These are phyloP conservation scores for Bonia amplexicaulis DNA, from an alignment of 176 grass and related monocot genomes.

Conservation along the genomic window DNA sequence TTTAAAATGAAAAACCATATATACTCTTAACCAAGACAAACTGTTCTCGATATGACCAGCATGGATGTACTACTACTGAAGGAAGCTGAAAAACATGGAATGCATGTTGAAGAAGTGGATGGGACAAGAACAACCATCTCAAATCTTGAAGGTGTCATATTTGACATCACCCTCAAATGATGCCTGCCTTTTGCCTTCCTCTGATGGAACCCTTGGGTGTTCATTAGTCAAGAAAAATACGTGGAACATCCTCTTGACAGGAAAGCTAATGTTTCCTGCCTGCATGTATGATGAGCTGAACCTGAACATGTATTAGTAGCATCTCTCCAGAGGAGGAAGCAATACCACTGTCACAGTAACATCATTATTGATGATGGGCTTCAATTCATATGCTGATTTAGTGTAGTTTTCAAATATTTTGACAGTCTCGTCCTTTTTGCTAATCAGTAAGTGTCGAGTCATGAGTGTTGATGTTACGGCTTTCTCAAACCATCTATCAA, in stretches of 20 bases:
- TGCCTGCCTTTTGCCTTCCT: background rate
- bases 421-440: background rate
- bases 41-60: slow-evolving; percentile 36
- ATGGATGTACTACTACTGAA: slow-evolving; percentile 68
- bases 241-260: background rate
- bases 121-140: slow-evolving; percentile 62
- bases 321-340: background rate
- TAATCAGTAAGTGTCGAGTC: background rate
- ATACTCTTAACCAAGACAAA: background rate
- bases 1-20: background rate
- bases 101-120: slow-evolving; percentile 61
- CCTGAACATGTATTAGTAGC: background rate
- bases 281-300: background rate
- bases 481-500: slow-evolving; percentile 17
- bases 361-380: slow-evolving; percentile 9
- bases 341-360: background rate
- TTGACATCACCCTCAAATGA: slow-evolving; percentile 63
- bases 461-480: background rate
- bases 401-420: background rate
- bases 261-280: slow-evolving; percentile 9
- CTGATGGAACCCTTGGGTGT: background rate
- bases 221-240: background rate
- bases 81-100: slow-evolving; percentile 61
- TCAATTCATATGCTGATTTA: background rate
- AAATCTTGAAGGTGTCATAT: slow-evolving; percentile 83